phyloP scores from a whole-genome alignment of 192 early-diverging fungal species.

The Coemansia sp. region DNA sequence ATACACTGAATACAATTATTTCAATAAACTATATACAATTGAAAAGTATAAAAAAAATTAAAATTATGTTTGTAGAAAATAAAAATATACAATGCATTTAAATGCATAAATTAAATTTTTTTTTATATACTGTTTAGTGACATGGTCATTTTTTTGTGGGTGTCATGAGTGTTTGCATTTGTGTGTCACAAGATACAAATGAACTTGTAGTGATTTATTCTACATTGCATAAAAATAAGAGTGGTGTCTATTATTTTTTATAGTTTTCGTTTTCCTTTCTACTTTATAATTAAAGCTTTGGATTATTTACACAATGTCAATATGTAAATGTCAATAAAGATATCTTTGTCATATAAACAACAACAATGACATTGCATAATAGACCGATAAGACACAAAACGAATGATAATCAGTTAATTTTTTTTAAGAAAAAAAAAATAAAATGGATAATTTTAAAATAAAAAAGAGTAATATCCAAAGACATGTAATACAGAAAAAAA shows the following conservation, averaged over 20 bases:
- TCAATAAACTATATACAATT: too few relatives aligned
- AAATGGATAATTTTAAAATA: too few relatives aligned
- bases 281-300: neutral
- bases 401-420: neutral
- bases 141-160: too few relatives aligned
- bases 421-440: slow-evolving; percentile 3
- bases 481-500: too few relatives aligned
- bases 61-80: too few relatives aligned
- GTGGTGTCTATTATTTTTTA: neutral
- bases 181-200: neutral
- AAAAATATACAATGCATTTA: too few relatives aligned
- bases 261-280: slow-evolving; percentile 1
- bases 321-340: neutral
- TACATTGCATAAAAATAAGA: too few relatives aligned
- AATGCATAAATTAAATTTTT: too few relatives aligned
- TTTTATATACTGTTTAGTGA: too few relatives aligned
- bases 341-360: neutral
- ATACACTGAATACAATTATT: too few relatives aligned
- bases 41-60: too few relatives aligned
- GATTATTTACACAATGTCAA: neutral
- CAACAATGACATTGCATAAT: neutral
- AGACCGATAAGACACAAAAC: neutral
- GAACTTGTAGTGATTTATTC: neutral
- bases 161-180: too few relatives aligned
- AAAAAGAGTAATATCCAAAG: neutral